These are phyloP conservation scores for Apiotrichum gracile DNA, from an alignment of 1,284 basidiomycete genomes.

Conservation along the genomic window DNA sequence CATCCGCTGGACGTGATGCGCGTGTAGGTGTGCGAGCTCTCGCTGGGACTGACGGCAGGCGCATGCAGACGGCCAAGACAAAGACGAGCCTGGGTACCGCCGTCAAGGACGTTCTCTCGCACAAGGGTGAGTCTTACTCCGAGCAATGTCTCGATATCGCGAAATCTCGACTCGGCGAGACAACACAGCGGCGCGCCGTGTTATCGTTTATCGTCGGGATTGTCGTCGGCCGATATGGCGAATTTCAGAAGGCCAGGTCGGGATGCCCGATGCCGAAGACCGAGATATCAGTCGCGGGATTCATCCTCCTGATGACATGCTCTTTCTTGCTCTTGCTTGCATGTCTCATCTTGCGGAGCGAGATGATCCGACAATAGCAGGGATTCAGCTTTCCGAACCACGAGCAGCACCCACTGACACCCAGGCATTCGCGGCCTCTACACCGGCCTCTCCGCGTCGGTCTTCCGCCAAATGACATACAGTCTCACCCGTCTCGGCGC, in stretches of 20 bases:
- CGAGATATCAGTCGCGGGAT: neutral
- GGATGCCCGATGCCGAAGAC: neutral
- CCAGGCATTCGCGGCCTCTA: conserved; percentile 45
- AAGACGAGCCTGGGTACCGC: conserved; percentile 32
- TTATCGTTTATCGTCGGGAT: neutral
- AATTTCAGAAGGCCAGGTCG: neutral
- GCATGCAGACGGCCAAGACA: conserved; percentile 41
- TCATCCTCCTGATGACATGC: neutral
- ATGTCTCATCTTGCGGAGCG: too few relatives aligned
- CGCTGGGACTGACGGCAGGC: too few relatives aligned
- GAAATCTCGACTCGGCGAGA: neutral
- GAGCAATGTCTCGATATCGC: too few relatives aligned
- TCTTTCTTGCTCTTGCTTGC: too few relatives aligned
- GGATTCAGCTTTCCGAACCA: neutral
- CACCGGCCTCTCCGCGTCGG: conserved; percentile 44
- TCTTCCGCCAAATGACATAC: conserved; percentile 47
- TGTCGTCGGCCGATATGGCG: neutral
- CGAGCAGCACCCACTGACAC: neutral
- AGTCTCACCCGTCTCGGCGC: conserved; percentile 43
- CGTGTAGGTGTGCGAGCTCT: conserved; percentile 55
- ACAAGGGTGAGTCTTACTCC: conserved; percentile 26
- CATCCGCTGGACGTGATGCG: conserved; percentile 81
- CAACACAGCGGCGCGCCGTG: neutral
- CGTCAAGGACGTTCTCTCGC: conserved; percentile 25
- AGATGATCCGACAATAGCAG: too few relatives aligned